Base-by-base conservation (phyloP, 2,329 filamentous ascomycete species). In the Diplodia scrobiculata region DNA sequence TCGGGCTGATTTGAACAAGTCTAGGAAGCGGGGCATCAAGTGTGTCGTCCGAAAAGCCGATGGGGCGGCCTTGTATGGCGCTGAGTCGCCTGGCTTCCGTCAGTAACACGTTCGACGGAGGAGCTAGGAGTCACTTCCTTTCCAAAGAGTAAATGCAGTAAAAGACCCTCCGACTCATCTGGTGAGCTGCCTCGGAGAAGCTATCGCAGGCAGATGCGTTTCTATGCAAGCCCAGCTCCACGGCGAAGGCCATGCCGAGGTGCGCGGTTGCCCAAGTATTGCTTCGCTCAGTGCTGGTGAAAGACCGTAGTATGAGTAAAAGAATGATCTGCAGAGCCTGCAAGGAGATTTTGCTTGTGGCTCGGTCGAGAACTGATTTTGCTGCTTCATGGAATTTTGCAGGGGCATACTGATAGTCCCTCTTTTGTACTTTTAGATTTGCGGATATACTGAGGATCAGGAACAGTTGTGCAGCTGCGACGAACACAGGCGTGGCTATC, bases 181-280 rank as follows among this genome's bases (percentile, higher is more conserved):
- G 68, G 41, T 52, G 70, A 66, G 6, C 53, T 41, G 3, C n/a
- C 29, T 29, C 70, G 68, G 34, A 65, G 51, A 25, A 53, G 58
- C 19, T 63, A 21, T n/a, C 73, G 71, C 64, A 52, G 9, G 50
- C 13, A 32, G 50, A 52, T 29, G 50, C 50, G 27, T 78, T 75
- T 38, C 75, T 71, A 60, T 79, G 77, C 4, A 79, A 69, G 5
- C 78, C 77, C 6, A 79, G 64, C 47, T 79, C 78, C 7, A 79
- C 71, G 27, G 74, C 76, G 65, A 79, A 73, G 0, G 77, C 76
- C 68, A 78, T 74, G 5, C 74, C 77, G 53, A 78, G 68, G 60
- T 79, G 75, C 0, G 70, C 69, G 4, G 79, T 66, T 0, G 77
- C 78, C 76, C 77, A 79, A 0, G 79, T 70, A 53, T 78, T 76